Evolutionary conservation across 2,329 filamentous ascomycete species (phyloP).

Genomic region (Hirsutella thompsonii): DNA sequence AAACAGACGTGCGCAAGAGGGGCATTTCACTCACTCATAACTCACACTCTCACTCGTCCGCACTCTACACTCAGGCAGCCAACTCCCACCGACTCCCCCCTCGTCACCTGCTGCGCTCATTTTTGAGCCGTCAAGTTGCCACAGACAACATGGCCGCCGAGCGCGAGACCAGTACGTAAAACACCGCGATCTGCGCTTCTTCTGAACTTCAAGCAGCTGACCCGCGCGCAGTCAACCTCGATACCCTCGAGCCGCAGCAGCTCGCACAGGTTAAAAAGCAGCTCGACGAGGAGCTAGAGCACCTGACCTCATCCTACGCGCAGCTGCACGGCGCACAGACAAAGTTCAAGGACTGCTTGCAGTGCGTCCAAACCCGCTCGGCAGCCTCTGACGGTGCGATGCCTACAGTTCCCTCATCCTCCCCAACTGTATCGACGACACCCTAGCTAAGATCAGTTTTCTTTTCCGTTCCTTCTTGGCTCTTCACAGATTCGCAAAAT

Average conservation of each 20-base stretch:
- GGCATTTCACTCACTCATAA: too few relatives aligned
- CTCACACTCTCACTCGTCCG: too few relatives aligned
- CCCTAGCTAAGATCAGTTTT: background rate
- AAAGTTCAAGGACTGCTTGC: slow-evolving; percentile 84
- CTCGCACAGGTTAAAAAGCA: slow-evolving; percentile 89
- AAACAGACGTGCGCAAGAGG: too few relatives aligned
- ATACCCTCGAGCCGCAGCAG: slow-evolving; percentile 69
- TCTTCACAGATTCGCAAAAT: slow-evolving; percentile 23
- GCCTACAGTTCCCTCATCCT: background rate
- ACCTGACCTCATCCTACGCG: slow-evolving; percentile 79
- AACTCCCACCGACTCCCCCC: too few relatives aligned
- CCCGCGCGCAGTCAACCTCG: slow-evolving; percentile 49
- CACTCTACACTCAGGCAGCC: too few relatives aligned
- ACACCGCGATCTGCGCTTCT: too few relatives aligned
- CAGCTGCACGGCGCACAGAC: slow-evolving; percentile 82
- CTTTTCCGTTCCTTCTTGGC: too few relatives aligned
- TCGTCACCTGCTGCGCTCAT: too few relatives aligned
- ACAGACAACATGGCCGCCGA: slow-evolving; percentile 16
- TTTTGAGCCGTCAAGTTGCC: background rate
- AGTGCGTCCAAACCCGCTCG: slow-evolving; percentile 48
- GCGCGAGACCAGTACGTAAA: slow-evolving; percentile 20
- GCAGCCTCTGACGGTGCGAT: slow-evolving; percentile 16
- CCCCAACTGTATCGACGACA: background rate
- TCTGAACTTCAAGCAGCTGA: too few relatives aligned
- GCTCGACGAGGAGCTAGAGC: slow-evolving; percentile 89